Conservation (phyloP, 257 asterid species). For the Plantago ovata region DNA sequence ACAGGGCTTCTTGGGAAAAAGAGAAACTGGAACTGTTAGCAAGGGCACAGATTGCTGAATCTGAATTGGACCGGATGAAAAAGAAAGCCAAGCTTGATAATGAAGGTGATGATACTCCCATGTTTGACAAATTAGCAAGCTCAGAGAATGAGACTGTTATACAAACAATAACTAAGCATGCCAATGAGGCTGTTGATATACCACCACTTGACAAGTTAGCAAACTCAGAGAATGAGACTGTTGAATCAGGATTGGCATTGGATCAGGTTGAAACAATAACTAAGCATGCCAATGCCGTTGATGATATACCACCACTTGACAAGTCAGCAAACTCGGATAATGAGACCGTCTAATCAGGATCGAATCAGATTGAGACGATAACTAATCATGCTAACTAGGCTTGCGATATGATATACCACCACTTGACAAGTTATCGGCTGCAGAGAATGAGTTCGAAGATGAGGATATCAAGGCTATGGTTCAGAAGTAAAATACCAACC, state of each 20-base stretch:
- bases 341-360: no score
- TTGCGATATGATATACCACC: neutral
- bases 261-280: no score
- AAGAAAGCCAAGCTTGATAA: neutral
- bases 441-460: neutral
- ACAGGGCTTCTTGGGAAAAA: neutral
- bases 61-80: neutral
- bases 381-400: neutral
- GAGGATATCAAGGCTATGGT: neutral
- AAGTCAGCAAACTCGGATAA: neutral
- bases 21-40: slow-evolving; percentile 1
- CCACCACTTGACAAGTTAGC: no score
- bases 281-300: neutral
- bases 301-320: no score
- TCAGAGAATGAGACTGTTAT: neutral
- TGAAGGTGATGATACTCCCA: neutral
- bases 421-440: neutral
- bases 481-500: no score
- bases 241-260: no score
- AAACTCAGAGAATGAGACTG: neutral
- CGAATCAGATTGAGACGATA: slow-evolving; percentile 1
- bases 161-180: no score
- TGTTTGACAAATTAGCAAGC: neutral
- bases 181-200: no score
- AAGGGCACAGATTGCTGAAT: neutral